A percentile compares a stretch with the other conserved stretches of the same genome.
Evolutionary conservation across 805 yeast species (phyloP).

Genomic region (Starmerella bacillaris): DNA sequence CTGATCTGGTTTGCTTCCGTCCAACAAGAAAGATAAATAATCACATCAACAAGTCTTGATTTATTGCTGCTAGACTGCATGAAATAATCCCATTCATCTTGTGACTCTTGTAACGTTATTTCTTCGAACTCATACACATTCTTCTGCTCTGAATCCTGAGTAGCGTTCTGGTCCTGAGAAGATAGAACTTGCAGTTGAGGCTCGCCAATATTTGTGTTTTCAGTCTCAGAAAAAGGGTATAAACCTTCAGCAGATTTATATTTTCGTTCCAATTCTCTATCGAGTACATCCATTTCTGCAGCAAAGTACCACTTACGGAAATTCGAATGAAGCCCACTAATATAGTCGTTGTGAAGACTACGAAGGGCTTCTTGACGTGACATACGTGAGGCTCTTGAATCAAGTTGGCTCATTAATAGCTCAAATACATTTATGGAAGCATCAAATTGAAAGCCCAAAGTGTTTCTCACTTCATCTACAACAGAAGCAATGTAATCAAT

Average conservation of each 20-base stretch:
- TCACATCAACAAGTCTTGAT: conserved; percentile 45
- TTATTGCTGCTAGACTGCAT: conserved; percentile 34
- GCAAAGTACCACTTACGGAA: conserved; percentile 66
- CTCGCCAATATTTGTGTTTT: background rate
- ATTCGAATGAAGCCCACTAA: conserved; percentile 53
- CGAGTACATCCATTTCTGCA: conserved; percentile 43
- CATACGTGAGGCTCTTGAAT: conserved; percentile 53
- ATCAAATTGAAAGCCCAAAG: conserved; percentile 55
- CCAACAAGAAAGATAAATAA: conserved; percentile 63
- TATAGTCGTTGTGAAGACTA: conserved; percentile 53
- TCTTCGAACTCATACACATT: conserved; percentile 13
- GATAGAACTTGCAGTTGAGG: no score
- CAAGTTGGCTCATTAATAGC: conserved; percentile 40
- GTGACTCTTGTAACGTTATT: conserved; percentile 39
- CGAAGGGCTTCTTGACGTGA: conserved; percentile 37
- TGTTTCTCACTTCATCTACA: conserved; percentile 33
- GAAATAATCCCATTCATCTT: conserved; percentile 25
- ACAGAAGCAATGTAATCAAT: conserved; percentile 36
- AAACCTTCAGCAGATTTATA: background rate
- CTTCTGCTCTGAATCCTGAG: no score
- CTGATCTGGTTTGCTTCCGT: conserved; percentile 78
- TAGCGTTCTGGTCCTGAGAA: background rate
- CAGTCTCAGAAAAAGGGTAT: background rate
- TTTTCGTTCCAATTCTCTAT: background rate
- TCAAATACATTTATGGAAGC: conserved; percentile 51